Conservation (phyloP, 2,329 filamentous ascomycete genomes). For the Alternaria panax region DNA sequence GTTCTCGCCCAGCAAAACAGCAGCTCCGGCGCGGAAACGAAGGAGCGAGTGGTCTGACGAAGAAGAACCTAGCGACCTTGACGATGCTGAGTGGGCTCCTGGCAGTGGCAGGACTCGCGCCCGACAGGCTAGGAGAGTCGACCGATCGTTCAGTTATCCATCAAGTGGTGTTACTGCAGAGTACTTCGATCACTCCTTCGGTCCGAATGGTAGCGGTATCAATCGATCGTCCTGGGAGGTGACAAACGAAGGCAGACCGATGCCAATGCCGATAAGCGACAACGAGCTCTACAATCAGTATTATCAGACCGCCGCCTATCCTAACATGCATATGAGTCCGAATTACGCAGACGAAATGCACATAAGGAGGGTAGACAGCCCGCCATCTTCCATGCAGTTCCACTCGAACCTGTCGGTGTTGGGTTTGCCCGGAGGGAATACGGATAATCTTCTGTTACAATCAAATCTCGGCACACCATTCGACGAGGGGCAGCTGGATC, state of each 20-base stretch:
- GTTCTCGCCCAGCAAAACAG: constrained; percentile 82
- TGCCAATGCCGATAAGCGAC: constrained; percentile 56
- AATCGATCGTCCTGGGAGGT: constrained; percentile 60
- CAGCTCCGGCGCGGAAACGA: constrained; percentile 56
- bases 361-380: constrained; percentile 52
- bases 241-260: constrained; percentile 59
- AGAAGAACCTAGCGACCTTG: constrained; percentile 53
- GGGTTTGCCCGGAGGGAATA: constrained; percentile 51
- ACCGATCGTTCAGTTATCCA: constrained; percentile 37
- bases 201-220: constrained; percentile 43
- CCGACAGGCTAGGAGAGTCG: constrained; percentile 33
- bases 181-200: constrained; percentile 40
- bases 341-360: constrained; percentile 49
- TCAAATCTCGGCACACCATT: constrained; percentile 38
- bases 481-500: constrained; percentile 50
- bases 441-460: constrained; percentile 47
- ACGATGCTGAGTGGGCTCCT: constrained; percentile 50
- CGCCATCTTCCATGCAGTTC: constrained; percentile 38
- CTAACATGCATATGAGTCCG: constrained; percentile 40
- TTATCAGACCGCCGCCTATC: constrained; percentile 59
- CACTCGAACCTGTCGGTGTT: constrained; percentile 44
- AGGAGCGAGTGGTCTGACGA: constrained; percentile 53
- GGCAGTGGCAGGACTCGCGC: constrained; percentile 32
- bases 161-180: constrained; percentile 32
- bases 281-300: constrained; percentile 58